These are phyloP conservation scores for Apiotrichum gamsii DNA, from an alignment of 1,284 basidiomycete genomes.

Conservation along the genomic window DNA sequence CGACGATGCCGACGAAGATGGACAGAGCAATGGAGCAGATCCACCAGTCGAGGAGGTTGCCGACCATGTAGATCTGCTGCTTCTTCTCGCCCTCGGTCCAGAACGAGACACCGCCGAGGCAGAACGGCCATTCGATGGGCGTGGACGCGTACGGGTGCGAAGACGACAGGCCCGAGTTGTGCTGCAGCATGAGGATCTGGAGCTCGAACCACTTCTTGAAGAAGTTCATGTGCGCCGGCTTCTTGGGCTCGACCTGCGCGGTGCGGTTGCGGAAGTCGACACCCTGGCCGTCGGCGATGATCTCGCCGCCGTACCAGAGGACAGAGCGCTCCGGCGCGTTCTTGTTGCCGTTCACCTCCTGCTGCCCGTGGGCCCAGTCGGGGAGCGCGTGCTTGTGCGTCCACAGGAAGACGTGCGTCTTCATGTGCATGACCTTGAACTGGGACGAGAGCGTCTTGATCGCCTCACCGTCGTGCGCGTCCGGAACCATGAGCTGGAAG, in stretches of 20 bases:
- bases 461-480: conserved; percentile 66
- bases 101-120: conserved; percentile 91
- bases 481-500: conserved; percentile 68
- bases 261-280: conserved; percentile 57
- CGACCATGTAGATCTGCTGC: conserved; percentile 93
- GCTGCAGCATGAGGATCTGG: conserved; percentile 92
- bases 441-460: conserved; percentile 89
- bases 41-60: conserved; percentile 95
- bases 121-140: conserved; percentile 97
- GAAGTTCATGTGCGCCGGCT: conserved; percentile 77
- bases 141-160: conserved; percentile 91
- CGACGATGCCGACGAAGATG: conserved; percentile 81
- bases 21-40: conserved; percentile 75
- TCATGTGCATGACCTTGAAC: conserved; percentile 80
- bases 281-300: conserved; percentile 63
- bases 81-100: conserved; percentile 83
- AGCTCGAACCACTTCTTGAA: conserved; percentile 92
- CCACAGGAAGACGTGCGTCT: conserved; percentile 90
- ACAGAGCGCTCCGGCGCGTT: conserved; percentile 74
- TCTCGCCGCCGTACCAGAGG: conserved; percentile 81
- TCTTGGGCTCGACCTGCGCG: conserved; percentile 54
- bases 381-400: conserved; percentile 79
- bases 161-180: conserved; percentile 91
- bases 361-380: conserved; percentile 94
- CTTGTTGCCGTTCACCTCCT: conserved; percentile 98